Evolutionary conservation across 2,329 filamentous ascomycete genomes (phyloP).

Genomic region (Aspergillus ochraceus): DNA sequence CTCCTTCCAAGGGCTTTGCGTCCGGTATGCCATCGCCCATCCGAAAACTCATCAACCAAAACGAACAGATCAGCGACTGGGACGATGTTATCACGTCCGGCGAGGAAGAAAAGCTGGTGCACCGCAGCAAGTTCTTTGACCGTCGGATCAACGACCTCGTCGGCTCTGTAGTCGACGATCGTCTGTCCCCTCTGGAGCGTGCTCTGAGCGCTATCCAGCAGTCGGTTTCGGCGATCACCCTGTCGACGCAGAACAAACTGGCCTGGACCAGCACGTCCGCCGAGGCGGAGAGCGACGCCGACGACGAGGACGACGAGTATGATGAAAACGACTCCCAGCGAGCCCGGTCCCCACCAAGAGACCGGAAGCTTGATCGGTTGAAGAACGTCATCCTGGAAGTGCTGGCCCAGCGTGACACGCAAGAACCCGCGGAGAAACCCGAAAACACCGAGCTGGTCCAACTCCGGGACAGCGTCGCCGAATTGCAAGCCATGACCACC

Average conservation of each 20-base stretch:
- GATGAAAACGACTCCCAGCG: constrained; percentile 57
- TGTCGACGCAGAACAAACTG: constrained; percentile 57
- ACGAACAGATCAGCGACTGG: constrained; percentile 81
- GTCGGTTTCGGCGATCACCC: constrained; percentile 60
- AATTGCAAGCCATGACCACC: constrained; percentile 42
- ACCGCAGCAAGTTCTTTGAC: constrained; percentile 85
- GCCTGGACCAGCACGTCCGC: constrained; percentile 67
- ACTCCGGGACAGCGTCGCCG: constrained; percentile 40
- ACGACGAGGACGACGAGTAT: constrained; percentile 82
- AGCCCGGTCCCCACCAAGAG: constrained; percentile 71
- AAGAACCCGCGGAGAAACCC: constrained; percentile 26
- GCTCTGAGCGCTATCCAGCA: constrained; percentile 75
- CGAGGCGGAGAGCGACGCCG: constrained; percentile 77
- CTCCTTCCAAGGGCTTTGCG: constrained; percentile 65
- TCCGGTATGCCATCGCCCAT: constrained; percentile 56
- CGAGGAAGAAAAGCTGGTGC: constrained; percentile 79
- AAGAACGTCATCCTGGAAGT: constrained; percentile 66
- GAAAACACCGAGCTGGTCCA: constrained; percentile 37
- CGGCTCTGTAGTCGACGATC: constrained; percentile 71
- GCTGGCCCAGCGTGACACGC: constrained; percentile 50
- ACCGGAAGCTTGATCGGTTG: constrained; percentile 81
- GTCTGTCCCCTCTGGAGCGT: constrained; percentile 78
- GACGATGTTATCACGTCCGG: constrained; percentile 79
- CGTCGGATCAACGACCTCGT: constrained; percentile 85
- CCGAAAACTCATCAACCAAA: constrained; percentile 61